These are phyloP conservation scores for Lyophyllum atratum DNA, from an alignment of 768 basidiomycete species.

Conservation along the genomic window DNA sequence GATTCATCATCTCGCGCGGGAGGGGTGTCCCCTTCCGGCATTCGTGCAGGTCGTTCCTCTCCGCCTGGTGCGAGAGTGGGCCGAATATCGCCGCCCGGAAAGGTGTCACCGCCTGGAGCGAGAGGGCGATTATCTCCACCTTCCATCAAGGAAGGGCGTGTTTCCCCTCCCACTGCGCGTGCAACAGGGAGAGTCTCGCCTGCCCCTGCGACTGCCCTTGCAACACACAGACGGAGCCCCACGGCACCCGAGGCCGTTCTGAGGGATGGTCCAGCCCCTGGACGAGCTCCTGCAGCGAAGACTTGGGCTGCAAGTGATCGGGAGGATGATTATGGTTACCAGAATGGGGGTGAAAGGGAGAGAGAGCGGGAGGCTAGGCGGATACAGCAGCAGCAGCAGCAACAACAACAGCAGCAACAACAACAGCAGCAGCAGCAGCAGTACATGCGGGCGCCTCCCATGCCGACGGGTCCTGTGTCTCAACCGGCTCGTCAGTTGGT, in stretches of 20 bases:
- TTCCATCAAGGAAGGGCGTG: constrained; percentile 24
- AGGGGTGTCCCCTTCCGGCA: constrained; percentile 14
- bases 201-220: constrained; percentile 26
- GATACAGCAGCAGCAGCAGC: constrained; percentile 31
- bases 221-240: constrained; percentile 66
- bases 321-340: constrained; percentile 31
- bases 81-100: constrained; percentile 18
- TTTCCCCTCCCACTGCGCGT: constrained; percentile 31
- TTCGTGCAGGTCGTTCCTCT: constrained; percentile 14
- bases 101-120: constrained; percentile 19
- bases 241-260: constrained; percentile 55
- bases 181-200: constrained; percentile 15
- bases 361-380: constrained; percentile 35
- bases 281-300: constrained; percentile 32
- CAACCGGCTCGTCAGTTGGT: constrained; percentile 40
- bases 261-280: constrained; percentile 3
- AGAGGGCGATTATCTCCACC: constrained; percentile 25
- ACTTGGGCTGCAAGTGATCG: constrained; percentile 34
- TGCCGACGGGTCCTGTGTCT: constrained; percentile 33
- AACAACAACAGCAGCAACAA: constrained; percentile 28
- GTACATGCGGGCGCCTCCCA: constrained; percentile 34
- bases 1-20: constrained; percentile 27
- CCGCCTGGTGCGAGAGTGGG: constrained; percentile 16
- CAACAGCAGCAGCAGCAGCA: constrained; percentile 26
- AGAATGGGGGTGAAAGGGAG: constrained; percentile 38